Conservation (phyloP, 345 rosid genomes). For the Eucalyptus cloeziana region DNA sequence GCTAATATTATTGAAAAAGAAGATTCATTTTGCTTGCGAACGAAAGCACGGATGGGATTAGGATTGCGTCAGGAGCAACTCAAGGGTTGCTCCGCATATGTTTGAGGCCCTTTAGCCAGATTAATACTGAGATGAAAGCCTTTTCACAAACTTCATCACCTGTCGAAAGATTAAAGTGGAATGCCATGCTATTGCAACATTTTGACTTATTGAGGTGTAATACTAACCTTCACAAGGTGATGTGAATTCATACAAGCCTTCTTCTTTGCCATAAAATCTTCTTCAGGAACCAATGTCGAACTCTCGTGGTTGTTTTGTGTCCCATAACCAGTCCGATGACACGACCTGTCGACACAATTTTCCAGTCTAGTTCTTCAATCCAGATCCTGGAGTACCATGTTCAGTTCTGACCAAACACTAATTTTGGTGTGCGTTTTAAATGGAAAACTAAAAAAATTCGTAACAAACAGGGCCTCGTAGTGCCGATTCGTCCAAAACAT, state of each 20-base stretch:
- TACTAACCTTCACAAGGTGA: neutral
- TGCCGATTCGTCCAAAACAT: neutral
- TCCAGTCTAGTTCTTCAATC: neutral
- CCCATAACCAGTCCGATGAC: neutral
- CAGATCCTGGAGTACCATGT: neutral
- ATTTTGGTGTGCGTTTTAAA: neutral
- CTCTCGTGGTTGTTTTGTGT: neutral
- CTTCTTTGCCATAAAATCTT: neutral
- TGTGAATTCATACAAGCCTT: accelerated
- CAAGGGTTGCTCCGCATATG: neutral
- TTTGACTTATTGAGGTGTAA: neutral
- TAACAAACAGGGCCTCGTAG: neutral
- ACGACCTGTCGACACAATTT: neutral
- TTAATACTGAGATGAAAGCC: neutral
- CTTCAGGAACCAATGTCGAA: neutral
- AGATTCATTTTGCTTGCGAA: neutral
- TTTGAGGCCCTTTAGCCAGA: neutral
- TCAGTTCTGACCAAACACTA: neutral
- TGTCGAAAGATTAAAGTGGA: neutral
- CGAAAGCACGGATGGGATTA: neutral
- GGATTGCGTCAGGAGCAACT: neutral
- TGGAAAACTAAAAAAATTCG: neutral
- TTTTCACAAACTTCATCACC: neutral
- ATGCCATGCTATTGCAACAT: neutral
- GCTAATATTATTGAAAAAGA: neutral